These are phyloP conservation scores for Ceratobasidium sp. DNA, from an alignment of 1,284 basidiomycete genomes.

Conservation along the genomic window DNA sequence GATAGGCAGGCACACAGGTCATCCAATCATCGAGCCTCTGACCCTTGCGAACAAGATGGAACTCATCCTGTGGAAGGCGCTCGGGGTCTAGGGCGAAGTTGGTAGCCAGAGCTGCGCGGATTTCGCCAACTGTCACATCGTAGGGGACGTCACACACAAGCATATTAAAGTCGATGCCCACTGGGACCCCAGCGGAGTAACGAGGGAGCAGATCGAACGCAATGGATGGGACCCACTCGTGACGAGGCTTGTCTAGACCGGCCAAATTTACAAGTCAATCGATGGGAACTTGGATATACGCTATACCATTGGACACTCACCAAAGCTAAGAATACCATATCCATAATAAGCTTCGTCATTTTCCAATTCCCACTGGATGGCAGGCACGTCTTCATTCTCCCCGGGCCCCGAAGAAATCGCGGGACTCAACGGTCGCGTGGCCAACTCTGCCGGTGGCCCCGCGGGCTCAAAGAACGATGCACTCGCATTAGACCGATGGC, in stretches of 20 bases:
- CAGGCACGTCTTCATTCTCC: neutral
- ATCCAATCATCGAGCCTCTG: conserved; percentile 33
- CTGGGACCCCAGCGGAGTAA: conserved; percentile 27
- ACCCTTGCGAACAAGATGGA: conserved; percentile 34
- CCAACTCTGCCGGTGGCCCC: conserved; percentile 2
- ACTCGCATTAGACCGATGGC: conserved; percentile 35
- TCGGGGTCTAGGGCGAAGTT: conserved; percentile 31
- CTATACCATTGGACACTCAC: conserved; percentile 8
- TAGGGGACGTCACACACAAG: conserved; percentile 37
- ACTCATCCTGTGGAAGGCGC: conserved; percentile 25
- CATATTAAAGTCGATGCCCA: conserved; percentile 30
- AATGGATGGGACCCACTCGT: conserved; percentile 31
- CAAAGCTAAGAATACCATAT: conserved; percentile 39
- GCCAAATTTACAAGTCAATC: neutral
- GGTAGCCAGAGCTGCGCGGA: conserved; percentile 12
- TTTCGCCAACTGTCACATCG: conserved; percentile 34
- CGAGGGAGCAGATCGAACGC: conserved; percentile 34
- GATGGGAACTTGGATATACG: neutral
- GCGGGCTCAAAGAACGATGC: conserved; percentile 27
- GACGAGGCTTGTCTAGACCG: conserved; percentile 33
- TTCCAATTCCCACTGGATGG: conserved; percentile 30
- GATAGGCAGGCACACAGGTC: conserved; percentile 36
- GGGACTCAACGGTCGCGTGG: conserved; percentile 3
- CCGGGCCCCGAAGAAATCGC: neutral
- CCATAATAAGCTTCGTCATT: conserved; percentile 33